Evolutionary conservation across 768 basidiomycete genomes (phyloP), one percentile per base, ranked within the genome.

Genomic region (Amanita pseudoporphyria): DNA sequence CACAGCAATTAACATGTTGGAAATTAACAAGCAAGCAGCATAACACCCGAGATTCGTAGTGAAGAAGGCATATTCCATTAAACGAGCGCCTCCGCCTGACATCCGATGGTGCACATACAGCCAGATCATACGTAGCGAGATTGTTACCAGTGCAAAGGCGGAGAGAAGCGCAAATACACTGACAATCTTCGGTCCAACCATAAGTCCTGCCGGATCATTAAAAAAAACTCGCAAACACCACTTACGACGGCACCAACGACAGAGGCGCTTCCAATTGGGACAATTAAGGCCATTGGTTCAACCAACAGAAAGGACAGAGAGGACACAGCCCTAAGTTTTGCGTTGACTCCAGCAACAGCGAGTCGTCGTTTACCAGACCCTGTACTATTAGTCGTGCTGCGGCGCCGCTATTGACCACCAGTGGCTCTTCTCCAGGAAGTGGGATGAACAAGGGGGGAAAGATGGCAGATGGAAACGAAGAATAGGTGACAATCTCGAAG

Each of bases 11-110:
- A 45, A 31, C 28, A 32, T 32, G 14, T 30, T 80, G 52, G 74
- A 73, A 22, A 80, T 55, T 52, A 86, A 67, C 49, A 88, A 68
- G 57, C 78, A 84, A 33, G 68, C 71, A n/a, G 76, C 73, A 60
- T 85, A 86, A 44, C 76, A 73, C 1, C 86, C 86, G 12, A 86
- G 72, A 54, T 84, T 83, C 6, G 83, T 84, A 50, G 74, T 72
- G 62, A 87, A 84, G 62, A 87, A 85, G 52, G 78, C 65, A 36
- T 72, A 76, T 61, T 79, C 78, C 28, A 65, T 64, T 14, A 71
- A 58, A 52, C 61, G 58, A 24, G 57, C 43, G 14, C 51, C 54
- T 28, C 60, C 53, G 31, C 49, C 57, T 28, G 54, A 58, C 51
- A 69, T 56, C 52, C 63, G 56, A 30, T 67, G 62, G 46, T 61